Base-by-base conservation (phyloP, 2,329 filamentous ascomycete genomes). In the Botryotinia convoluta region DNA sequence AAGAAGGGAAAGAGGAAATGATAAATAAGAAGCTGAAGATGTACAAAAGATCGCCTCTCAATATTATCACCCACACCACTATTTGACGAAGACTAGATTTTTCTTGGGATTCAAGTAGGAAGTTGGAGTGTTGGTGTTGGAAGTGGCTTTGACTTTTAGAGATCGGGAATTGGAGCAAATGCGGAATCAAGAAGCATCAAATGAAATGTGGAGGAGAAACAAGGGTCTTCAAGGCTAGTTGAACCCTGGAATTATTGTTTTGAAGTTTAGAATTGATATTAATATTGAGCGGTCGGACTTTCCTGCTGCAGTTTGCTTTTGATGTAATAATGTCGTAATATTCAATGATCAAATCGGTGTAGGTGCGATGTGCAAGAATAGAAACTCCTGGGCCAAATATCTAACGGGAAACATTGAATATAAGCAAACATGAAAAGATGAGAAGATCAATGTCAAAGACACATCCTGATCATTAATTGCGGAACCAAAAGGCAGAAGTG, bases 141-240 rank as follows among this genome's bases (percentile, higher is more conserved):
- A 37, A 60, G n/a, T 59, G 51, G 51, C 51, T 57, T 29, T 59
- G 37, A n/a, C 60, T 62, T 62, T n/a, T 44, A 14, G 22, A 61
- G 16, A 45, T 59, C 26, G 51, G 35, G 35, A 68, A 37, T 54
- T 39, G 45, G 32, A 51, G 45, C 14, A 51, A 48, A 26, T n/a
- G 64, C 32, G 45, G 45, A 29, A 51, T 32, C 22, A 57, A 57
- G 51, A 57, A 18, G 51, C 51, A 57, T 54, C 18, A 20, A 32
- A 44, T 35, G 42, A 12, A 57, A 68, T 68, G 51, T 72, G 62
- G 39, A 72, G 63, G 51, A 68, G 54, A 61, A 51, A 22, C 71
- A 69, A 69, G 64, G 71, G 39, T 72, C 51, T 22, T 48, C 48
- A 61, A 59, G 29, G 37, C 42, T 51, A 42, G 44, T 64, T 29